phyloP scores from a whole-genome alignment of 2,329 filamentous ascomycete species.

The Curvularia hawaiiensis region DNA sequence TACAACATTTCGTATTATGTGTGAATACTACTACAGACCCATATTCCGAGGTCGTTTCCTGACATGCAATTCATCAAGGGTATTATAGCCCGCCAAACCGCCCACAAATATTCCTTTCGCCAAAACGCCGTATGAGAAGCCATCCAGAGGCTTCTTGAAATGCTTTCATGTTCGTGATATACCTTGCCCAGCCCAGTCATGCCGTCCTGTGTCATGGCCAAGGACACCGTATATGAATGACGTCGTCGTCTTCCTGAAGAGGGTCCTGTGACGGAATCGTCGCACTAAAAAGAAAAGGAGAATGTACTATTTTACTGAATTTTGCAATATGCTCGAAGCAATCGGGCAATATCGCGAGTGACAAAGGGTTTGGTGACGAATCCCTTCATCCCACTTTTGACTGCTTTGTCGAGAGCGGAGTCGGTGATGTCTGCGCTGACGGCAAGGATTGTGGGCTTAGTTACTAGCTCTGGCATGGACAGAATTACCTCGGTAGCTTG shows the following conservation, averaged over 20 bases:
- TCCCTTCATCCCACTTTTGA: constrained; percentile 68
- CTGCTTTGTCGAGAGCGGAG: constrained; percentile 64
- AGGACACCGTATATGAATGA: constrained; percentile 12
- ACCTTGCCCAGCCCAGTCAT: constrained; percentile 15
- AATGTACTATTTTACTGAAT: constrained; percentile 13
- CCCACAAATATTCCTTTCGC: constrained; percentile 2
- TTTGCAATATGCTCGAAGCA: constrained; percentile 59
- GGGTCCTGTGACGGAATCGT: constrained; percentile 11
- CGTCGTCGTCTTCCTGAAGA: constrained; percentile 15
- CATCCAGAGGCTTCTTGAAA: constrained; percentile 8
- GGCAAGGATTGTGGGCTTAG: constrained; percentile 59
- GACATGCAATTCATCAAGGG: constrained; percentile 18
- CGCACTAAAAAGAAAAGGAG: constrained; percentile 4
- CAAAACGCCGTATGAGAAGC: constrained; percentile 19
- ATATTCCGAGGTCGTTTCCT: constrained; percentile 7
- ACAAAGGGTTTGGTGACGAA: constrained; percentile 73
- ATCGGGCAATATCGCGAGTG: constrained; percentile 63
- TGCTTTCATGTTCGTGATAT: constrained; percentile 28
- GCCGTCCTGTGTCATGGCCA: background rate
- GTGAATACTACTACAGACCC: constrained; percentile 10
- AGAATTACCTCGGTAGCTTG: constrained; percentile 69
- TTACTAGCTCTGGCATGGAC: constrained; percentile 47
- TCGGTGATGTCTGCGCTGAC: constrained; percentile 72
- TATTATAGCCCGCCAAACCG: constrained; percentile 16
- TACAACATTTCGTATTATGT: constrained; percentile 7